Evolutionary conservation across 371 early-diverging fungal genomes (phyloP).

Genomic region (Mucor irregularis): DNA sequence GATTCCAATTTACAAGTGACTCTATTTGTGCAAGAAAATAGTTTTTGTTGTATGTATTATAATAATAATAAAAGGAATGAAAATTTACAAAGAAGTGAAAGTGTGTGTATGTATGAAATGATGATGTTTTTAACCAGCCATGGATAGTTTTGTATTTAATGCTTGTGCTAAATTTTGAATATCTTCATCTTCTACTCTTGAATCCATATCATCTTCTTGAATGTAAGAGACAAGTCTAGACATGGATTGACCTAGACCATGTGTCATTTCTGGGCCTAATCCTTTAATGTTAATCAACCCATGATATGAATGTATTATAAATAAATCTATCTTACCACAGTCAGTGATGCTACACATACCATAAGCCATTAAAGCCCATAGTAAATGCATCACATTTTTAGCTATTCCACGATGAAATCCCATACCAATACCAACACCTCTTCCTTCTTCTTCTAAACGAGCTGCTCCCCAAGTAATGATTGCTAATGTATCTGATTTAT

Average conservation of each 20-base stretch:
- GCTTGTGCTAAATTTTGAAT: conserved; percentile 44
- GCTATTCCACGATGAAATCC: conserved; percentile 45
- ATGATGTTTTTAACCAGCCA: conserved; percentile 18
- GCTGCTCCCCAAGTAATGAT: conserved; percentile 43
- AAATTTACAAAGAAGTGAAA: neutral
- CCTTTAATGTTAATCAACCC: neutral
- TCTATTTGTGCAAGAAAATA: conserved; percentile 11
- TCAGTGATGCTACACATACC: conserved; percentile 28
- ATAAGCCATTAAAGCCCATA: conserved; percentile 47
- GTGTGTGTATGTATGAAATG: neutral
- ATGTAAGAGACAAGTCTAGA: conserved; percentile 40
- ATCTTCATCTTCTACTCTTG: conserved; percentile 34
- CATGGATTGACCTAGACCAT: conserved; percentile 38
- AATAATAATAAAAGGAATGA: neutral
- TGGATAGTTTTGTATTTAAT: conserved; percentile 38
- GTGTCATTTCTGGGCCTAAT: conserved; percentile 27
- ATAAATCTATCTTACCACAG: conserved; percentile 30
- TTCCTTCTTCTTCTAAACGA: conserved; percentile 45
- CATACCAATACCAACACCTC: conserved; percentile 46
- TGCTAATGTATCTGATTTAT: conserved; percentile 29
- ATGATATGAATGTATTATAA: neutral
- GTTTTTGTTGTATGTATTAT: neutral
- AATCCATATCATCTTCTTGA: conserved; percentile 42
- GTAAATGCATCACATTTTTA: conserved; percentile 45
- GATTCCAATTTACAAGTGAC: conserved; percentile 5